Percentiles rank a stretch among this genome's conserved stretches.
Evolutionary conservation across 768 basidiomycete species (phyloP).

Genomic region (Russula ochroleuca): DNA sequence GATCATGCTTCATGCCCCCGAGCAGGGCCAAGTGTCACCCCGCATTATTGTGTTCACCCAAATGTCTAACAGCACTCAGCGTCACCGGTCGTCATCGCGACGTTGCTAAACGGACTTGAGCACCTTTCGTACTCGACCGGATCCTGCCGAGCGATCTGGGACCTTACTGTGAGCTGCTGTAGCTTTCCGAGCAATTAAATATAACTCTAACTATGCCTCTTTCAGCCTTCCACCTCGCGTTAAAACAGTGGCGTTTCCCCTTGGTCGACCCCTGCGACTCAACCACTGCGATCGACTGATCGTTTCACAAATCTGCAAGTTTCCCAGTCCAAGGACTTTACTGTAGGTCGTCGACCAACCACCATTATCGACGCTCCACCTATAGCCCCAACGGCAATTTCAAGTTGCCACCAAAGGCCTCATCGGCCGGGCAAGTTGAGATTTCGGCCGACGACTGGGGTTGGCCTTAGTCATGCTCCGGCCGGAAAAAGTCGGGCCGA

Average conservation of each 20-base stretch:
- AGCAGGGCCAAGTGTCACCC: background rate
- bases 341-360: no score
- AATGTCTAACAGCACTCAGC: no score
- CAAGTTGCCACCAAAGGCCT: no score
- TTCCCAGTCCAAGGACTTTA: background rate
- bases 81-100: slow-evolving; percentile 11
- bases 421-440: background rate
- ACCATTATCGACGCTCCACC: no score
- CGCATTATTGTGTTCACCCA: slow-evolving; percentile 3
- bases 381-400: no score
- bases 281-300: background rate
- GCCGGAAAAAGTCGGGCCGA: background rate
- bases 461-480: background rate
- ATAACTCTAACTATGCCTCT: background rate
- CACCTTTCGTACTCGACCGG: background rate
- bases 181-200: background rate
- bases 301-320: background rate
- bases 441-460: background rate
- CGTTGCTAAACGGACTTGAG: background rate
- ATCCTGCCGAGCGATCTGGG: slow-evolving; percentile 2
- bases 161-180: background rate
- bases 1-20: background rate
- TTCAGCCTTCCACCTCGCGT: background rate
- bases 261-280: background rate
- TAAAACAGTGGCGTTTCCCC: background rate